Evolutionary conservation across 2,329 filamentous ascomycete species (phyloP), one percentile per base, ranked within the genome.

Genomic region (Aaosphaeria pasadenensis): DNA sequence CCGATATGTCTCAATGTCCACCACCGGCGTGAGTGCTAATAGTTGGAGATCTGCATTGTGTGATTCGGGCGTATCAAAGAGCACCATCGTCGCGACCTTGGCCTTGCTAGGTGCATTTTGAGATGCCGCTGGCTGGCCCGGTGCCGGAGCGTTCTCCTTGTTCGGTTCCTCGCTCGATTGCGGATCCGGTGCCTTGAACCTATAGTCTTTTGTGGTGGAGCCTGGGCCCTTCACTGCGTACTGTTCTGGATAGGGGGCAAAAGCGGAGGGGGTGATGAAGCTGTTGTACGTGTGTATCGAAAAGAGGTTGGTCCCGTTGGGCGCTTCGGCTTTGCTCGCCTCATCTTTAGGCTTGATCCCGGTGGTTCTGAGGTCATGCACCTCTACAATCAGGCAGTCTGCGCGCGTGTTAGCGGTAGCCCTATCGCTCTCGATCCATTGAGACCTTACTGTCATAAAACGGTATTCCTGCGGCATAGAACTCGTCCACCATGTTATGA

Each of bases 201-300:
- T 24, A 3, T 24, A 24, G 17, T 24, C 17, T 24, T 24, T 24
- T 24, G 17, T 24, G 46, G 43, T 53, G 46, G 52, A 58, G 31
- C 51, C 54, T 29, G 60, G 59, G 17, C 54, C 42, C 48, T 66
- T 67, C 11, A 56, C 48, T 17, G 55, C 52, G 35, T 54, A 38
- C 57, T 69, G 56, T 53, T 50, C 56, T 49, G 75, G 89, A 64
- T 86, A 95, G 0, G 89, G 85, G 1, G 83, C 88, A 65, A 87
- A 91, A 0, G 91, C 84, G 0, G 94, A 97, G 0, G 92, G 94
- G 0, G 91, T 96, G 42, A 97, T 79, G 61, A 90, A 94, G 51
- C 85, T 85, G 62, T 91, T 96, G 67, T 91, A 89, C 67, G 95
- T 96, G 70, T 99, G 91, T 40, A 99, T 86, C 0, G 91, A 96